Conservation (phyloP, 2,329 filamentous ascomycete genomes). For the Fusarium sp. region DNA sequence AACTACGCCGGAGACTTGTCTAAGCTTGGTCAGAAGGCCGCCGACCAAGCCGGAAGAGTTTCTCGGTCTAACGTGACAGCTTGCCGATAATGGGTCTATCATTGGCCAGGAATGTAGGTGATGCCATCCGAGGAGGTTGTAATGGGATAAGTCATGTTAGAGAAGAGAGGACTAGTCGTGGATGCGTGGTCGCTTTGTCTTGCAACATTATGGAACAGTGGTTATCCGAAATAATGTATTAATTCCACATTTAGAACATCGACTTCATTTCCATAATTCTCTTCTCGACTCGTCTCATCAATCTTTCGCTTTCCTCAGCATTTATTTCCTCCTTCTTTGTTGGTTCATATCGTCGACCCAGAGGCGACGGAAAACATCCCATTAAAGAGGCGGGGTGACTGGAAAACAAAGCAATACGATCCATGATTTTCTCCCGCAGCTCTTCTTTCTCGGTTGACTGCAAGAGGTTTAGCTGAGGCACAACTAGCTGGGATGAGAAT, state of each 20-base stretch:
- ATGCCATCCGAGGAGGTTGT: background rate
- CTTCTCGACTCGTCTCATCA: background rate
- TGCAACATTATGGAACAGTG: background rate
- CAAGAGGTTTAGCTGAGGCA: background rate
- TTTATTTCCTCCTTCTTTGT: background rate
- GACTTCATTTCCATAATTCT: background rate
- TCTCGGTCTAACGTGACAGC: too few species aligned
- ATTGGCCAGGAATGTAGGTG: too few species aligned
- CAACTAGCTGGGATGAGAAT: background rate
- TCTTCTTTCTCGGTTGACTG: background rate
- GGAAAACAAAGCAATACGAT: background rate
- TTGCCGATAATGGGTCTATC: too few species aligned
- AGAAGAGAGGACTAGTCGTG: fast-evolving
- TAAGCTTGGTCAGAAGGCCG: too few species aligned
- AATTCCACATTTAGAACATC: background rate
- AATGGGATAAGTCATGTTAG: too few species aligned
- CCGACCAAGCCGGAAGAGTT: too few species aligned
- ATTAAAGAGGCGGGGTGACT: background rate
- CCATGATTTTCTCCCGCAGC: background rate
- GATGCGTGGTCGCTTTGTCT: background rate
- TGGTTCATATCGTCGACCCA: background rate
- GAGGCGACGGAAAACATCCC: background rate
- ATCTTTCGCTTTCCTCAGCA: background rate
- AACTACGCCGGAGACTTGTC: too few species aligned
- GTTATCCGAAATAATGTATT: background rate